A percentile compares a stretch with the other conserved stretches of the same genome.
These are phyloP conservation scores for Aotearoamyces nothofagi DNA, from an alignment of 2,329 filamentous ascomycete species.

Conservation along the genomic window DNA sequence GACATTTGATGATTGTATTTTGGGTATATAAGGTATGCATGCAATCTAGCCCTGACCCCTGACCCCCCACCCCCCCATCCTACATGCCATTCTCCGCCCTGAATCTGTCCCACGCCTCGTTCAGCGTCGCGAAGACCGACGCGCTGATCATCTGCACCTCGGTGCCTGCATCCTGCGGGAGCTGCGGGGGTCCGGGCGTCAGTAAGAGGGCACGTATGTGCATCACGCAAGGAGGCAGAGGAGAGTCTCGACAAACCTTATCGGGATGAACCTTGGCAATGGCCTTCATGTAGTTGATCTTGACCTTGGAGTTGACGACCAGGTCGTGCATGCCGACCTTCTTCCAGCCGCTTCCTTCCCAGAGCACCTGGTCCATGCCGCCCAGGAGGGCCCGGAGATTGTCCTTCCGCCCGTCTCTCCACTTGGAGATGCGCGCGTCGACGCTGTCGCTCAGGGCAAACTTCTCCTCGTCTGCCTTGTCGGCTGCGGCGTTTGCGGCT, in stretches of 20 bases:
- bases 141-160: constrained; percentile 52
- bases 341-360: constrained; percentile 90
- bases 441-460: constrained; percentile 79
- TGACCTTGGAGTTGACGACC: constrained; percentile 86
- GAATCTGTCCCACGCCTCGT: constrained; percentile 62
- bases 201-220: too few species aligned
- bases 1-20: too few species aligned
- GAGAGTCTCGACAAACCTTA: constrained; percentile 62
- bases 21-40: too few species aligned
- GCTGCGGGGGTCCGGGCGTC: too few species aligned
- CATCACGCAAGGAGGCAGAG: not conserved
- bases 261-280: constrained; percentile 98
- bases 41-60: too few species aligned
- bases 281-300: constrained; percentile 97
- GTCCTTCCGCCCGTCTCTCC: constrained; percentile 85
- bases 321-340: constrained; percentile 90
- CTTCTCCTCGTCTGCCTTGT: constrained; percentile 80
- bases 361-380: constrained; percentile 77
- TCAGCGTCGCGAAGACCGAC: constrained; percentile 50
- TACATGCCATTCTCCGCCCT: constrained; percentile 52
- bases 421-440: constrained; percentile 61
- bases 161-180: constrained; percentile 47
- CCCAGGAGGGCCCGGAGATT: constrained; percentile 80
- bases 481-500: constrained; percentile 72
- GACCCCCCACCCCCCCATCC: constrained; percentile 1